Evolutionary conservation across 139 green algal genomes (phyloP).

Genomic region (Chlorella sp.): DNA sequence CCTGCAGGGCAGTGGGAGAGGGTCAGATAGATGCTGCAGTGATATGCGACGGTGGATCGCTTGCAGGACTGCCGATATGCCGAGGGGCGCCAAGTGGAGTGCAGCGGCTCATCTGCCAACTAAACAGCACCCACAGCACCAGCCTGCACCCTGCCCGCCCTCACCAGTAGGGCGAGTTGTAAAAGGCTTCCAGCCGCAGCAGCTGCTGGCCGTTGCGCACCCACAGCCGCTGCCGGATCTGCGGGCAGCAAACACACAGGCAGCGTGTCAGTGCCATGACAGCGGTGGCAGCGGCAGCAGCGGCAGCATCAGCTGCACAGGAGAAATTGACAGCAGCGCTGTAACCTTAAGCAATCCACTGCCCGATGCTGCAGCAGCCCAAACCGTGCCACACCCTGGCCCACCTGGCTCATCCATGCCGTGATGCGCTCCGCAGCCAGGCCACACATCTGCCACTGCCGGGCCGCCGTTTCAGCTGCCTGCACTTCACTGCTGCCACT

Average conservation of each 20-base stretch:
- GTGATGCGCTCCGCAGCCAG: slow-evolving; percentile 22
- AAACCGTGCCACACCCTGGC: background rate
- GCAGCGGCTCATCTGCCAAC: too few species aligned
- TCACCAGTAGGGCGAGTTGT: slow-evolving; percentile 42
- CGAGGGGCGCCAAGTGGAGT: too few species aligned
- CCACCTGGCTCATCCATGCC: slow-evolving; percentile 38
- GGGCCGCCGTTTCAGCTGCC: background rate
- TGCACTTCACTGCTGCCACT: background rate
- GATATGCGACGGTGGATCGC: too few species aligned
- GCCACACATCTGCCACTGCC: slow-evolving; percentile 5
- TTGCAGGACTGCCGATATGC: too few species aligned
- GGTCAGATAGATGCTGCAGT: too few species aligned
- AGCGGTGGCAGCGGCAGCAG: background rate
- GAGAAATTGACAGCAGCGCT: too few species aligned
- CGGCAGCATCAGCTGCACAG: background rate
- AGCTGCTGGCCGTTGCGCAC: slow-evolving; percentile 58
- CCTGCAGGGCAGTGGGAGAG: too few species aligned
- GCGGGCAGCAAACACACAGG: background rate
- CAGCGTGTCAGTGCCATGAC: background rate
- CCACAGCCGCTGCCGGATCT: slow-evolving; percentile 49
- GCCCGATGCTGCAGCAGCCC: too few species aligned
- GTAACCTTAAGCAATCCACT: too few species aligned
- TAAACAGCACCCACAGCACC: too few species aligned
- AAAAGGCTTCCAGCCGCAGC: slow-evolving; percentile 34
- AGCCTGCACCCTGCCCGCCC: background rate